Conservation (phyloP, 306 rosid species). For the Trifolium subterraneum region DNA sequence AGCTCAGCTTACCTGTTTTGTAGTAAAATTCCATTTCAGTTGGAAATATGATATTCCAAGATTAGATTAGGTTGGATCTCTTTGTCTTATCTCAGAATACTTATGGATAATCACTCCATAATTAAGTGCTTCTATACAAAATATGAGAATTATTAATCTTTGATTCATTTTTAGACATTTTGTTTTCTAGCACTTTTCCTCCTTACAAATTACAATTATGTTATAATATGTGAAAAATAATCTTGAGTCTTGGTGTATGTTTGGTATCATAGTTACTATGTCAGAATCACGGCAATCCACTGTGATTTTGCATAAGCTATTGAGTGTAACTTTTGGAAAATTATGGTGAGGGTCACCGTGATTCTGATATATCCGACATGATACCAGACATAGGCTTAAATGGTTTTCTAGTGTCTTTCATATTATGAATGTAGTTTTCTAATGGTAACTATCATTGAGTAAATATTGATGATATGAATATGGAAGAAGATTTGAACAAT, state of each 20-base stretch:
- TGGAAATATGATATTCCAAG: constrained; percentile 50
- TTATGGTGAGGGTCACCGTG: no score
- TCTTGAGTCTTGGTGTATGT: background rate
- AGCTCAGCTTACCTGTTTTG: constrained; percentile 40
- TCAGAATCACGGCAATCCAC: no score
- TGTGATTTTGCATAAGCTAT: no score
- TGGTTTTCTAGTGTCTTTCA: constrained; percentile 3
- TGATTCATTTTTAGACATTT: constrained; percentile 2
- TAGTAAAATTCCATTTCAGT: constrained; percentile 46
- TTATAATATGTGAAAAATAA: constrained; percentile 6
- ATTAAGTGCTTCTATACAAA: constrained; percentile 41
- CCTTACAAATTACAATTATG: background rate
- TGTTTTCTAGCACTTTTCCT: background rate
- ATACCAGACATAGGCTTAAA: background rate
- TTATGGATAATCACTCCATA: constrained; percentile 50
- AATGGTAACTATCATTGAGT: constrained; percentile 26
- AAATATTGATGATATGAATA: constrained; percentile 9
- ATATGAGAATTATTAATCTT: constrained; percentile 33
- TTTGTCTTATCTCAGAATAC: constrained; percentile 37
- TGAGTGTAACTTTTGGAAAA: no score
- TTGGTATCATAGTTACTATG: no score
- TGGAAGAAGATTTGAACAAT: constrained; percentile 12
- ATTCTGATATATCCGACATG: no score
- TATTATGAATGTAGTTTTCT: constrained; percentile 5
- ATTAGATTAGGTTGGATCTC: constrained; percentile 42